These are phyloP conservation scores for Nicotiana knightiana DNA, from an alignment of 257 asterid genomes.

Conservation along the genomic window DNA sequence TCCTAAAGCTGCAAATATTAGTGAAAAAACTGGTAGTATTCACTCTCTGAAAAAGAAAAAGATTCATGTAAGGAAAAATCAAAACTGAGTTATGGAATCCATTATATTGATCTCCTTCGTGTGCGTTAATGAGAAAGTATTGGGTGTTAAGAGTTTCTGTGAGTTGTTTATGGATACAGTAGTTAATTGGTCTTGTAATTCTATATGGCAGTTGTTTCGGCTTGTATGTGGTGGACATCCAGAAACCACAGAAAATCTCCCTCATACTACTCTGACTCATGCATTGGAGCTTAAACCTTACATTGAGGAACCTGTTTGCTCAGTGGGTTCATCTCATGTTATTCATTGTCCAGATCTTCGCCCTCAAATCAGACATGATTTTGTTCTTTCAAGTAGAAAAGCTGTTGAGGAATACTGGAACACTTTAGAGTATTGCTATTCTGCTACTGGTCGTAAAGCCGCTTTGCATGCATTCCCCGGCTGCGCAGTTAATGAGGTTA, in stretches of 20 bases:
- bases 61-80: not conserved
- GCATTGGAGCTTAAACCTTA: constrained; percentile 90
- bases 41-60: not conserved
- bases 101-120: not conserved
- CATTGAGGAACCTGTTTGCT: constrained; percentile 82
- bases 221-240: constrained; percentile 50
- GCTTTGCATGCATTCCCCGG: constrained; percentile 97
- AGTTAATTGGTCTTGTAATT: constrained; percentile 23
- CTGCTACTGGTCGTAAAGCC: constrained; percentile 67
- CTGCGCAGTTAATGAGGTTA: constrained; percentile 81
- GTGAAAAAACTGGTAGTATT: not conserved
- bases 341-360: constrained; percentile 66
- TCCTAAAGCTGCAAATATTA: not conserved
- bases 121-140: not conserved
- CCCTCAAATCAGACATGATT: constrained; percentile 91
- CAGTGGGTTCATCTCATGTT: constrained; percentile 36
- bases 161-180: constrained; percentile 8
- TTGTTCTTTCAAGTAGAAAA: constrained; percentile 71
- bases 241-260: constrained; percentile 47
- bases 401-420: constrained; percentile 91
- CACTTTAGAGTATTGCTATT: constrained; percentile 85
- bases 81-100: not conserved
- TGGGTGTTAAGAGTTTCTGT: not conserved
- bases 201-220: constrained; percentile 70
- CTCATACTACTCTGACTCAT: constrained; percentile 57